Conservation (phyloP, 2,329 filamentous ascomycete species). For the Neodidymelliopsis sp. region DNA sequence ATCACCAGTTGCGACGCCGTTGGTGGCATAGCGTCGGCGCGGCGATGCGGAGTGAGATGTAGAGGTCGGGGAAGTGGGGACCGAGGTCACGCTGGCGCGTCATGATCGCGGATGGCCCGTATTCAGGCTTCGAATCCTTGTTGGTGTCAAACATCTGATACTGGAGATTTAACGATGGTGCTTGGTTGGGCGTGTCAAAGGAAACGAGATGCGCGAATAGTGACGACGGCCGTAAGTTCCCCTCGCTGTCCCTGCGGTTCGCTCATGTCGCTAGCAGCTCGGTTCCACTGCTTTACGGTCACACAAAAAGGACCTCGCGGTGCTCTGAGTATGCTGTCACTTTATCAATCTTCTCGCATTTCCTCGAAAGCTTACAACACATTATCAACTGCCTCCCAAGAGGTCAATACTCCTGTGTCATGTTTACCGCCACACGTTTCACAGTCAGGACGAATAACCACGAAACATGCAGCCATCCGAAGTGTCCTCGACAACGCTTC, state of each 20-base stretch:
- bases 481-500: too few relatives aligned
- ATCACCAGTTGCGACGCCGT: constrained; percentile 17
- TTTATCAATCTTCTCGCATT: too few relatives aligned
- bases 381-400: too few relatives aligned
- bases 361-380: too few relatives aligned
- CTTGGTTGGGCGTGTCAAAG: neutral
- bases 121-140: neutral
- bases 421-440: too few relatives aligned
- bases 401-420: too few relatives aligned
- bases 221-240: neutral
- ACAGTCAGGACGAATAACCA: too few relatives aligned
- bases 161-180: neutral
- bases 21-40: constrained; percentile 13
- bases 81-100: constrained; percentile 20
- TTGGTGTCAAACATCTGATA: neutral
- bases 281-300: constrained; percentile 1
- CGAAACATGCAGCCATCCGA: too few relatives aligned
- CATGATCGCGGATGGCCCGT: neutral
- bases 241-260: neutral
- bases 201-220: neutral
- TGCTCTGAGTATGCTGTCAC: too few relatives aligned
- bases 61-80: constrained; percentile 22
- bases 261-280: constrained; percentile 1
- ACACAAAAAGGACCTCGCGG: neutral
- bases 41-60: neutral